Percentiles rank a stretch among this genome's conserved stretches.
Conservation (phyloP, 805 yeast species). For the Wickerhamomyces xylosicus region DNA sequence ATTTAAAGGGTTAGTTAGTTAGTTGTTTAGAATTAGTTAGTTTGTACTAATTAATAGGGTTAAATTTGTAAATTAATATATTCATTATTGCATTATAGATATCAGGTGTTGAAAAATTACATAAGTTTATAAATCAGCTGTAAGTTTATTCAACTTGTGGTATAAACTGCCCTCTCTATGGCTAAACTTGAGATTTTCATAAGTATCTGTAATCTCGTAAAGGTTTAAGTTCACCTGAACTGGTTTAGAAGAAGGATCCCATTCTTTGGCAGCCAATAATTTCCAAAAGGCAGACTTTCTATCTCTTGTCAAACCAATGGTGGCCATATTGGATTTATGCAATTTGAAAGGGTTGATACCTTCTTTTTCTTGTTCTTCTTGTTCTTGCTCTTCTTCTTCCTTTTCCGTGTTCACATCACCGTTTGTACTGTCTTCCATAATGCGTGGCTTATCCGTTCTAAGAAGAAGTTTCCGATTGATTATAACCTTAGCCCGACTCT, state of each 20-base stretch:
- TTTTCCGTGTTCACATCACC: too few species aligned
- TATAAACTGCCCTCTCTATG: conserved; percentile 15
- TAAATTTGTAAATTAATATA: too few species aligned
- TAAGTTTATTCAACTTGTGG: not conserved
- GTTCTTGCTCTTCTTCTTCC: conserved; percentile 6
- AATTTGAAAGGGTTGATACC: conserved; percentile 26
- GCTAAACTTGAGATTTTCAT: conserved; percentile 15
- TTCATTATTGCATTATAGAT: too few species aligned
- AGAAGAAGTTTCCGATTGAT: conserved; percentile 17
- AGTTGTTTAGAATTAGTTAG: too few species aligned
- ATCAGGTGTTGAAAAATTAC: too few species aligned
- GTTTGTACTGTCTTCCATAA: too few species aligned
- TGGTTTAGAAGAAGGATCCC: conserved; percentile 31
- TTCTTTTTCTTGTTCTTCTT: conserved; percentile 5
- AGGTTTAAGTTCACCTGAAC: conserved; percentile 21
- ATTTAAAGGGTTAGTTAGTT: too few species aligned
- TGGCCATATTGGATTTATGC: conserved; percentile 24
- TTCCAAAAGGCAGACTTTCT: conserved; percentile 76
- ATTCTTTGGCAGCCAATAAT: conserved; percentile 61
- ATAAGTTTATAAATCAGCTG: too few species aligned
- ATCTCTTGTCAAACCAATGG: conserved; percentile 45
- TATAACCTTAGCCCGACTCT: conserved; percentile 25
- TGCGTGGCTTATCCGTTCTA: too few species aligned
- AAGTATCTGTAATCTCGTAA: conserved; percentile 20
- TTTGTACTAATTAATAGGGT: too few species aligned